Conservation (phyloP, 176 grass and related monocot genomes). For the Rhynchospora breviuscula region DNA sequence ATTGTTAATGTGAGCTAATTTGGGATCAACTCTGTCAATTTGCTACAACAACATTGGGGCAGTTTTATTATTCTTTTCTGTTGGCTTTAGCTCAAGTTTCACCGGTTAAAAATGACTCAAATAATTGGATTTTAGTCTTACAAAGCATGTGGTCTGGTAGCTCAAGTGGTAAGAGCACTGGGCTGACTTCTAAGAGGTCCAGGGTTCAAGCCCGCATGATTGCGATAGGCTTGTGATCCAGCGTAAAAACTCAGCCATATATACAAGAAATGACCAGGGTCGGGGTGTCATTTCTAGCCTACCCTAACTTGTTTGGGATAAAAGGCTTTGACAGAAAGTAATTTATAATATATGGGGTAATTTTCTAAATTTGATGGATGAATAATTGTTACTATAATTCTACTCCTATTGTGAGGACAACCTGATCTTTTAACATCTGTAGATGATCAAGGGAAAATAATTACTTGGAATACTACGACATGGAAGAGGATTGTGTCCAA, state of each 20-base stretch:
- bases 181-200: no score
- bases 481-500: conserved; percentile 76
- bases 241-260: no score
- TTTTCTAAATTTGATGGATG: not conserved
- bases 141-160: no score
- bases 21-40: not conserved
- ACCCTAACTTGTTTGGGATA: no score
- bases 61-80: not conserved
- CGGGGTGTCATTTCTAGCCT: no score
- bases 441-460: conserved; percentile 83
- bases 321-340: no score
- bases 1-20: not conserved
- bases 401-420: not conserved
- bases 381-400: not conserved
- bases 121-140: not conserved
- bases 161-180: no score
- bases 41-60: not conserved
- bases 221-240: no score
- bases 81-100: not conserved
- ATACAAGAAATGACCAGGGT: no score
- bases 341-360: not conserved
- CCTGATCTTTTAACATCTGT: conserved; percentile 18
- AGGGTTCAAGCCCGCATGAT: no score
- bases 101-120: not conserved
- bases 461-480: conserved; percentile 78